Base-by-base conservation (phyloP, 2,329 filamentous ascomycete species). In the Capronia americana region DNA sequence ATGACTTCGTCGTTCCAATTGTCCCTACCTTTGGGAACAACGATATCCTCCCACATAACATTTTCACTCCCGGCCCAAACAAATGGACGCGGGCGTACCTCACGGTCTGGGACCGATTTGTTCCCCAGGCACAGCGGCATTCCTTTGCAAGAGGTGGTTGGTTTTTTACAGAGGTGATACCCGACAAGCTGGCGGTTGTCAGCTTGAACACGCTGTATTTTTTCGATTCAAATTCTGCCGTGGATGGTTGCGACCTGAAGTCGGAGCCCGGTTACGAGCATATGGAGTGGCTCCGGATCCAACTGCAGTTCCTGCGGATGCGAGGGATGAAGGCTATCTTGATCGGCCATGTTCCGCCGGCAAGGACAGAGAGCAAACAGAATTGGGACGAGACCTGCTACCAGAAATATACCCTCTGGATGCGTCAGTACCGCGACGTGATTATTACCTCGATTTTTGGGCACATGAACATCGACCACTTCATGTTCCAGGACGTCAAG, bases 381-480 rank as follows among this genome's bases (percentile, higher is more conserved):
- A 88, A 88, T 68, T 99, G 95, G 95, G 93, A 97, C 71, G 94
- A 98, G 82, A 93, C 91, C 0, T 99, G 95, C 80, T 99, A 94
- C 93, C 94, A 97, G 77, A 97, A 96, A 77, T 99, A 97, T 78
- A 91, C 92, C 0, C 81, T 98, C 3, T 98, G 93, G 92, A 81
- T 94, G 74, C 86, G 88, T 72, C 92, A 96, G 77, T 99, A 93
- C 78, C 90, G 95, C 38, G 95, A 99, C 77, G 90, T 99, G 44
- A 85, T 99, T 23, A 85, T 93, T 23, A 88, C 87, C 12, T 88
- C 88, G 28, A 75, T 96, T 5, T 99, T 91, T 75, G 95, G 94
- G 1, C 95, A 99, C 77, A 98, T 99, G 95, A 99, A 99, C 75
- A 91, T 97, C 70, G 95, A 99, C 74, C 95, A 99, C 77, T 99